phyloP scores from a whole-genome alignment of 306 rosid species.

The Prunus dulcis region DNA sequence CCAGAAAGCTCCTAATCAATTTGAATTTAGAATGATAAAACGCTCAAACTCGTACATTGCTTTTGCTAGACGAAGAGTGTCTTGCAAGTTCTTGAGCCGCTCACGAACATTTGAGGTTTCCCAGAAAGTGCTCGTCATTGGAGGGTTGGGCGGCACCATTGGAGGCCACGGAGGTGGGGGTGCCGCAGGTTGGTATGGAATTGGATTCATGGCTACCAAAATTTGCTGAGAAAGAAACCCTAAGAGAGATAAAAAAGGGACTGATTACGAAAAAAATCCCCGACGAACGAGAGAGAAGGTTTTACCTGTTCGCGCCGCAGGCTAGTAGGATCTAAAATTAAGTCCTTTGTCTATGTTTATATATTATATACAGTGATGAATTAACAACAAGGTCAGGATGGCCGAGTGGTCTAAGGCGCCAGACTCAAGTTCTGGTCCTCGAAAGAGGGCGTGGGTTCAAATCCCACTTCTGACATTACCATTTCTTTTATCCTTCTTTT shows the following conservation, averaged over 20 bases:
- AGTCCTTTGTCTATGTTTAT: background rate
- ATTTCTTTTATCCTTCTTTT: background rate
- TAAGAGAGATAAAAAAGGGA: background rate
- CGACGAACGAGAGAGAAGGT: background rate
- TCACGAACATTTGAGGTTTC: conserved; percentile 43
- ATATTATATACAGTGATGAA: fast-evolving
- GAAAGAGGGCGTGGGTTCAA: conserved; percentile 31
- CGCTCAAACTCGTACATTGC: conserved; percentile 45
- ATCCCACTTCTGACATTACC: conserved; percentile 23
- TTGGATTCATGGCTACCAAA: conserved; percentile 38
- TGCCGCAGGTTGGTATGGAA: conserved; percentile 39
- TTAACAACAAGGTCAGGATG: background rate
- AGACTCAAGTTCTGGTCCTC: conserved; percentile 34
- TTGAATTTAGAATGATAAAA: background rate
- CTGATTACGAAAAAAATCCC: background rate
- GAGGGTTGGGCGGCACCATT: conserved; percentile 44
- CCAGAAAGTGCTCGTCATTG: conserved; percentile 67
- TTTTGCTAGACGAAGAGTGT: conserved; percentile 59
- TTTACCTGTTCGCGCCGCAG: background rate
- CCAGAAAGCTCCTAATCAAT: background rate
- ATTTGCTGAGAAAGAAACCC: background rate
- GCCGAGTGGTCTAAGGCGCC: conserved; percentile 37
- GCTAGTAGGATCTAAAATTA: background rate
- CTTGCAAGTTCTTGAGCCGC: conserved; percentile 53
- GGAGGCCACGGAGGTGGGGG: conserved; percentile 40